Evolutionary conservation across 1,139 yeast genomes (phyloP).

Genomic region (Tardiomyces digboiensis): DNA sequence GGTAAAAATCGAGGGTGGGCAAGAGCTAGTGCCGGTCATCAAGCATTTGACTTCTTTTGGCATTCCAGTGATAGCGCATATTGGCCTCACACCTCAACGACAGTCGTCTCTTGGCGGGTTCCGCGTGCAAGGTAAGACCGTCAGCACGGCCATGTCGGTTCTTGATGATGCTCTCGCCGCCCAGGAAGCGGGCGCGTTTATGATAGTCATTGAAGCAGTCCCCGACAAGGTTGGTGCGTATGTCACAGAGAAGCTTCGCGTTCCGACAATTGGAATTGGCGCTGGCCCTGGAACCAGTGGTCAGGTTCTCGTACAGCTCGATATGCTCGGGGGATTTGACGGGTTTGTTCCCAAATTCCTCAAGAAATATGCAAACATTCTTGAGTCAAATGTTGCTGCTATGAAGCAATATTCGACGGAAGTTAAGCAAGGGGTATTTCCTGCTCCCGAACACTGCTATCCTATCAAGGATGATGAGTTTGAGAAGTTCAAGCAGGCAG

Average conservation of each 20-base stretch:
- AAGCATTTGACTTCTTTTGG: conserved; percentile 51
- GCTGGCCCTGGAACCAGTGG: conserved; percentile 84
- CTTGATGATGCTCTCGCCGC: conserved; percentile 59
- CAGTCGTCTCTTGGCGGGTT: conserved; percentile 78
- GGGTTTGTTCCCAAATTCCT: conserved; percentile 64
- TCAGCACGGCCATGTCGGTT: conserved; percentile 46
- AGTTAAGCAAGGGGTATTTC: conserved; percentile 47
- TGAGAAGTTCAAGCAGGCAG: conserved; percentile 33
- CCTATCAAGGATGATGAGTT: conserved; percentile 58
- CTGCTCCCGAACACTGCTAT: conserved; percentile 61
- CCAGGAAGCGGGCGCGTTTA: conserved; percentile 71
- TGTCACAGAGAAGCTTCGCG: conserved; percentile 46
- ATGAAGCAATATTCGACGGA: conserved; percentile 48
- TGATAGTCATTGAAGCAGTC: conserved; percentile 74
- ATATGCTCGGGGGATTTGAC: conserved; percentile 61
- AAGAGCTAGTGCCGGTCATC: conserved; percentile 41
- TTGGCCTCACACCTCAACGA: conserved; percentile 88
- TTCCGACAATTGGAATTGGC: conserved; percentile 95
- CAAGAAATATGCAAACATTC: conserved; percentile 52
- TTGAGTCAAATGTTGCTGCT: conserved; percentile 42
- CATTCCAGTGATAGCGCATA: conserved; percentile 86
- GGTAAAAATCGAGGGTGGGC: conserved; percentile 83
- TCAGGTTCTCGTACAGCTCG: conserved; percentile 85
- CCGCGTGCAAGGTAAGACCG: conserved; percentile 68
- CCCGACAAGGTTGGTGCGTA: conserved; percentile 65